Conservation (phyloP, 306 rosid species). For the Prunus kanzakura region DNA sequence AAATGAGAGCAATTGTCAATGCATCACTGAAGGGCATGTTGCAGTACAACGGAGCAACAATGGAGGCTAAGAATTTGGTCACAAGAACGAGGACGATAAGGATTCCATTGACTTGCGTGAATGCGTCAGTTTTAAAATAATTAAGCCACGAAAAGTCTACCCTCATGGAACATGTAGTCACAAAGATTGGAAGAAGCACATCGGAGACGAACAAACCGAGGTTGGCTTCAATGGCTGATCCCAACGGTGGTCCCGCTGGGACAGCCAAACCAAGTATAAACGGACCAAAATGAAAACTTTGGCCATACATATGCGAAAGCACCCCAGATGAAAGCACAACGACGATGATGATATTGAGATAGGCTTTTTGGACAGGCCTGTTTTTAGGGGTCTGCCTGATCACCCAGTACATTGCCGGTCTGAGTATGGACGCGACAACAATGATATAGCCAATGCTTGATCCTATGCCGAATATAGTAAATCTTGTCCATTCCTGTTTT, state of each 20-base stretch:
- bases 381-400: conserved; percentile 52
- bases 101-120: background rate
- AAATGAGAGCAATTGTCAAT: conserved; percentile 42
- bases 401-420: conserved; percentile 51
- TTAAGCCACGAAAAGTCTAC: conserved; percentile 18
- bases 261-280: conserved; percentile 54
- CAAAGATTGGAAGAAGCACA: conserved; percentile 51
- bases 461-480: background rate
- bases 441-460: background rate
- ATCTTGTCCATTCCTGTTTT: no score
- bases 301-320: conserved; percentile 12
- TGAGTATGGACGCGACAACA: conserved; percentile 9
- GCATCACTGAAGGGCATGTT: conserved; percentile 44
- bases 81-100: background rate
- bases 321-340: conserved; percentile 30
- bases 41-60: conserved; percentile 24
- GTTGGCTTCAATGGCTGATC: conserved; percentile 51
- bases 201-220: conserved; percentile 33
- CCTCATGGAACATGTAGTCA: conserved; percentile 38
- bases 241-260: conserved; percentile 67
- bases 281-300: conserved; percentile 42
- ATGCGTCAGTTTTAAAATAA: background rate
- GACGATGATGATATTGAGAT: conserved; percentile 18
- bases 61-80: conserved; percentile 15
- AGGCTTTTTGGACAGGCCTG: conserved; percentile 34